These are phyloP conservation scores for Brasenia schreberi DNA, from an alignment of 164 flowering plant genomes.

Conservation along the genomic window DNA sequence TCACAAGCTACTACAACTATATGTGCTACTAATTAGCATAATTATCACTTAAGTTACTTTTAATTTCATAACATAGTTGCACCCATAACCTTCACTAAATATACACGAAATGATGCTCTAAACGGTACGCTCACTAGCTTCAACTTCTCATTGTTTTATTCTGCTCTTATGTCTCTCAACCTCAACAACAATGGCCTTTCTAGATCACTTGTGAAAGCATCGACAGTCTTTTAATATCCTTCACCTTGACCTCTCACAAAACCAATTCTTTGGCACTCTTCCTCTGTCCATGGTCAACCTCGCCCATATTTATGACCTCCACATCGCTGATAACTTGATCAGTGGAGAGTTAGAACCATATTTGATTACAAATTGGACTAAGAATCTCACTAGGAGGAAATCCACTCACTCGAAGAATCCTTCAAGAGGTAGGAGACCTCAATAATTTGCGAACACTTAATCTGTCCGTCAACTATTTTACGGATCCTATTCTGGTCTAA, in stretches of 20 bases:
- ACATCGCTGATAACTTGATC: conserved; percentile 10
- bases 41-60: too few relatives aligned
- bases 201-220: conserved; percentile 7
- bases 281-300: conserved; percentile 16
- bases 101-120: too few relatives aligned
- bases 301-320: conserved; percentile 3
- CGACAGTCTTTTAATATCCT: conserved; percentile 10
- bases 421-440: conserved; percentile 14
- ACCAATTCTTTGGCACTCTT: background rate
- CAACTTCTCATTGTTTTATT: conserved; percentile 4
- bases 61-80: too few relatives aligned
- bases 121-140: background rate
- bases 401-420: conserved; percentile 13
- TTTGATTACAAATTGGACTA: conserved; percentile 9
- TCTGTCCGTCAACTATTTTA: too few relatives aligned
- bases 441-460: too few relatives aligned
- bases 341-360: conserved; percentile 8
- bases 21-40: too few relatives aligned
- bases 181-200: conserved; percentile 11
- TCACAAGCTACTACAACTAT: too few relatives aligned
- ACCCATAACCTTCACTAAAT: too few relatives aligned
- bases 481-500: too few relatives aligned
- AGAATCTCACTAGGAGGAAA: conserved; percentile 8
- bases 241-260: conserved; percentile 7
- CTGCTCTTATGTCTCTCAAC: conserved; percentile 3